Conservation (phyloP, 352 stramenopile genomes). For the Globisporangium cederbergense region DNA sequence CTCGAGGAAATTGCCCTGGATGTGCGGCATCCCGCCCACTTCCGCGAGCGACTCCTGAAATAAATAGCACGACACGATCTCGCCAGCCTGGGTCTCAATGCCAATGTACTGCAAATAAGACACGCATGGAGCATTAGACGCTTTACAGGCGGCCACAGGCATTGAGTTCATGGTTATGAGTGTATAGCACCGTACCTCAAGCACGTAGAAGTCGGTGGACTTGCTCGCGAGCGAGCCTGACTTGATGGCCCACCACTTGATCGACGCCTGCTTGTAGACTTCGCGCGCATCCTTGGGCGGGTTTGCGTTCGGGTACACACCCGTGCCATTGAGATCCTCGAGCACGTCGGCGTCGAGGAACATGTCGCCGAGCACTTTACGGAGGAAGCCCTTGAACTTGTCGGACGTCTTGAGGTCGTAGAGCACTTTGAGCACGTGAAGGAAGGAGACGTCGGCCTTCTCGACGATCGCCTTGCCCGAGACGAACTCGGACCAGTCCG, state of each 20-base stretch:
- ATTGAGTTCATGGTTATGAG: neutral
- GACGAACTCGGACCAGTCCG: constrained; percentile 85
- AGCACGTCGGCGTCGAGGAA: constrained; percentile 85
- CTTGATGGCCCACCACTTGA: constrained; percentile 90
- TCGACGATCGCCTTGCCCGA: constrained; percentile 76
- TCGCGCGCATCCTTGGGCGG: constrained; percentile 61
- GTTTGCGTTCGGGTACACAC: constrained; percentile 73
- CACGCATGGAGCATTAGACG: constrained; percentile 15
- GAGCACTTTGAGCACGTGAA: constrained; percentile 79
- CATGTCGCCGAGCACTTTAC: constrained; percentile 74
- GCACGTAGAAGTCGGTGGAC: constrained; percentile 82
- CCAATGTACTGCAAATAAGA: constrained; percentile 61
- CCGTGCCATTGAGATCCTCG: constrained; percentile 77
- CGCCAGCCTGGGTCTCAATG: constrained; percentile 66
- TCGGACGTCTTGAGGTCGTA: constrained; percentile 83
- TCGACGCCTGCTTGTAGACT: constrained; percentile 83
- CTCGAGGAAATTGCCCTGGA: constrained; percentile 72
- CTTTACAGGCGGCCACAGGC: neutral
- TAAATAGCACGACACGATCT: constrained; percentile 81
- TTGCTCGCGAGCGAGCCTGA: constrained; percentile 75
- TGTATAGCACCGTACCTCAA: constrained; percentile 36
- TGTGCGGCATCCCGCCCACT: constrained; percentile 80
- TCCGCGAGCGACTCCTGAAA: constrained; percentile 85
- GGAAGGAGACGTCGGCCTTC: constrained; percentile 71
- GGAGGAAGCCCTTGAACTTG: constrained; percentile 85